Evolutionary conservation across 23 red algal genomes (phyloP), one percentile per base, ranked within the genome.

Genomic region (Cyanidium caldarium): DNA sequence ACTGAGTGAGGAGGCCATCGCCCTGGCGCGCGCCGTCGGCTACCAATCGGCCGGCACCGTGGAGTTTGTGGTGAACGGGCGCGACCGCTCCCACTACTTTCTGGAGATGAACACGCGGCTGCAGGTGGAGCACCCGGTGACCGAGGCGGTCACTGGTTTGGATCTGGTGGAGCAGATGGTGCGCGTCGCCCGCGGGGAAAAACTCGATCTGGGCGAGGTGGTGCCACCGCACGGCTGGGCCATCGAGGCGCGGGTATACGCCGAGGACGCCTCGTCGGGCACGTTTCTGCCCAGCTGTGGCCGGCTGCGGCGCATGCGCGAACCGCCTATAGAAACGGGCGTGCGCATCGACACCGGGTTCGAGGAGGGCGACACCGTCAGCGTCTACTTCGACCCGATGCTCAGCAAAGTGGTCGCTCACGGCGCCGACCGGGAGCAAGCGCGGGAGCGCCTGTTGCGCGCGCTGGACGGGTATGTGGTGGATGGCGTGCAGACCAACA

Each of bases 201-300:
- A 58, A 20, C 66, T 96, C 37, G 44, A 65, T 45, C 57, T 82
- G 17, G 65, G 58, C 37, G 79, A 94, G 68, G n/a, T n/a, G n/a
- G n/a, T n/a, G n/a, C n/a, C n/a, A n/a, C 73, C 77, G 39, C 45
- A 84, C 65, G 91, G 91, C 0, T 83, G 86, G 36, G 78, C 91
- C 17, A 81, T 96, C 38, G 84, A 96, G 66, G 91, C 85, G 28
- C 69, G 91, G 20, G 68, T 96, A 68, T 83, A 87, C 70, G 80
- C 80, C 13, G 91, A 96, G 51, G 85, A 82, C 80, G 80, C 83
- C 37, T 75, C 58, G 33, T 34, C 58, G 2, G 51, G 51, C 13
- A 5, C 23, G 5, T 25, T 61, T 7, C n/a, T 61, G 21, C 51
- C 51, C 51, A 61, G 51, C 21, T 28, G n/a, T 10, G 51, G 51